These are phyloP conservation scores for Geotrichum europaeum DNA, from an alignment of 1,139 yeast species.

Conservation along the genomic window DNA sequence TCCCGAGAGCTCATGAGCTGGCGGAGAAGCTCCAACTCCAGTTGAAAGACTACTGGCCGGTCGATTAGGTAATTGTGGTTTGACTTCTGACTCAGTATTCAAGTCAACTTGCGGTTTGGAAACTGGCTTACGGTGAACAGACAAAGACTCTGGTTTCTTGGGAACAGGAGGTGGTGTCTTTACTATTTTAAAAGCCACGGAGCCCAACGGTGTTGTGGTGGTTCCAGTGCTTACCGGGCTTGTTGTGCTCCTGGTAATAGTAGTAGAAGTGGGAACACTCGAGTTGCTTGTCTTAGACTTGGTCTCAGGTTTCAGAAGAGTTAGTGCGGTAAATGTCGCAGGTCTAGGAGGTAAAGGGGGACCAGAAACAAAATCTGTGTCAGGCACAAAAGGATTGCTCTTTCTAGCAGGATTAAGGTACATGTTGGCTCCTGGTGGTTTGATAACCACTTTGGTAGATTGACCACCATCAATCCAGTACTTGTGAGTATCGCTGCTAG, in stretches of 20 bases:
- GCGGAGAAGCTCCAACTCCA: conserved; percentile 14
- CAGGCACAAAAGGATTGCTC: conserved; percentile 61
- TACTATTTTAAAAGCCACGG: neutral
- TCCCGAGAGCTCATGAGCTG: conserved; percentile 15
- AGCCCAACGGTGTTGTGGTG: neutral
- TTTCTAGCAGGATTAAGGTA: conserved; percentile 57
- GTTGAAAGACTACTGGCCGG: conserved; percentile 12
- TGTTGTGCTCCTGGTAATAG: neutral
- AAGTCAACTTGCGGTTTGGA: neutral
- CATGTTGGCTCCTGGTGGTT: conserved; percentile 37
- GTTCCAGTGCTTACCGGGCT: neutral
- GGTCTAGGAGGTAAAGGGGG: conserved; percentile 19
- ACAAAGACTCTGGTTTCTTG: conserved; percentile 18
- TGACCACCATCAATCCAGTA: conserved; percentile 92
- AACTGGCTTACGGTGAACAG: conserved; percentile 5
- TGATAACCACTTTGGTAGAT: conserved; percentile 56
- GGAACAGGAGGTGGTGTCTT: conserved; percentile 22
- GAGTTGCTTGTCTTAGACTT: neutral
- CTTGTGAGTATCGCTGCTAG: conserved; percentile 70
- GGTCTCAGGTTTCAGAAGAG: conserved; percentile 5
- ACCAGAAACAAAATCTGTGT: conserved; percentile 27
- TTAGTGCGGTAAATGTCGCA: conserved; percentile 2
- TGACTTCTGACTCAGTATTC: neutral
- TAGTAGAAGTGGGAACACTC: neutral
- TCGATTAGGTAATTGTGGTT: neutral